Evolutionary conservation across 192 early-diverging fungal genomes (phyloP), one percentile per base, ranked within the genome.

Genomic region (Linderina pennispora): DNA sequence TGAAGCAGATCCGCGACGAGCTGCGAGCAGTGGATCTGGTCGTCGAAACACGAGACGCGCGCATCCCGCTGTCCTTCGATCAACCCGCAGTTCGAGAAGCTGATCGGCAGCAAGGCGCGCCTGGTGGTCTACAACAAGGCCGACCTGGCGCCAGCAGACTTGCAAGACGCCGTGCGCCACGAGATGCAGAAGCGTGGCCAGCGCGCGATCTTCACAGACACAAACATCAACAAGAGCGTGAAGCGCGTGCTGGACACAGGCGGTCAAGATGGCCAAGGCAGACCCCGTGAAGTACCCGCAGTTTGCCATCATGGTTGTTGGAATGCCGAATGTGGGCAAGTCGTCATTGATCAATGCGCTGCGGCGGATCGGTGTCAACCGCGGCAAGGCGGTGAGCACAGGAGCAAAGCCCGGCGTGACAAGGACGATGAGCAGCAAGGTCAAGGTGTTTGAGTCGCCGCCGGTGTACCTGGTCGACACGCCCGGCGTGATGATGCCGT

Each of bases 281-380:
- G 67, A 78, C 17, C 74, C 69, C 0, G 49, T 66, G 4, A 53
- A 42, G 48, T 70, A 51, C 36, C 55, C 55, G 23, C 52, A 71
- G 48, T 43, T 59, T 32, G 50, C 57, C 9, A 71, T 92, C 15
- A 86, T 98, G 67, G 78, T 98, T 1, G 86, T 95, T 3, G 94
- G 94, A 4, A 84, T 94, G 79, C 94, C 94, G 4, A 98, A 98
- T 69, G 94, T 98, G 38, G 94, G 94, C 8, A 98, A 98, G 55
- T 92, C 89, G 1, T 85, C 91, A 18, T 48, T 98, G 37, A 90
- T 94, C 47, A 98, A 98, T 51, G 77, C 89, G 1, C 58, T 98
- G 44, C 74, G 94, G 21, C 61, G 83, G 33, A 55, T 88, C 10
- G 91, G 92, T 11, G 72, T 87, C 5, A 87, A 83, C 50, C 43